phyloP scores from a whole-genome alignment of 768 basidiomycete species.

The Ramaria sp. region DNA sequence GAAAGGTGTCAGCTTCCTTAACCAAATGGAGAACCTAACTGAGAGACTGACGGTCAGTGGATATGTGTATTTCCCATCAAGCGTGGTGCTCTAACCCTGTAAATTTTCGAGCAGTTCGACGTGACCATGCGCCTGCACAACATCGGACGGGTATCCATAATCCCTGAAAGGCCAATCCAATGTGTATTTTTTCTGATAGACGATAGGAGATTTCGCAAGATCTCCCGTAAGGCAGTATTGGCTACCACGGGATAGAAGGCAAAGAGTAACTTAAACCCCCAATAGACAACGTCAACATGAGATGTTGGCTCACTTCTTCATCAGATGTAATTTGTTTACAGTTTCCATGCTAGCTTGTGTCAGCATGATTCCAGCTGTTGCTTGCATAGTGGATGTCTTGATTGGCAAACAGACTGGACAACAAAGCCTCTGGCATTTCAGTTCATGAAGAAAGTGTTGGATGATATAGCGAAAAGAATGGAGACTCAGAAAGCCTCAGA shows the following conservation, averaged over 20 bases:
- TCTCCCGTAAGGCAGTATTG: slow-evolving; percentile 44
- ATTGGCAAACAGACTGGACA: slow-evolving; percentile 93
- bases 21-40: background rate
- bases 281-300: slow-evolving; percentile 78
- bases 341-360: slow-evolving; percentile 90
- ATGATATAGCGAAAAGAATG: no score
- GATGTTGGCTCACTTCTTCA: slow-evolving; percentile 80
- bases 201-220: slow-evolving; percentile 69
- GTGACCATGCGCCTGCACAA: slow-evolving; percentile 72
- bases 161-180: slow-evolving; percentile 88
- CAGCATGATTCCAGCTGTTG: slow-evolving; percentile 89
- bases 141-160: slow-evolving; percentile 83
- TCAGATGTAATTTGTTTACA: slow-evolving; percentile 85
- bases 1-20: slow-evolving; percentile 1
- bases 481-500: no score
- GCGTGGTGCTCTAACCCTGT: slow-evolving; percentile 68
- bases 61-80: slow-evolving; percentile 47
- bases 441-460: no score
- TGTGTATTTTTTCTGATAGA: slow-evolving; percentile 79
- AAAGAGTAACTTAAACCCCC: slow-evolving; percentile 93
- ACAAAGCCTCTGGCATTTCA: slow-evolving; percentile 45
- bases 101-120: slow-evolving; percentile 71
- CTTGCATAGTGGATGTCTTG: slow-evolving; percentile 94
- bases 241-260: slow-evolving; percentile 78
- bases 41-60: slow-evolving; percentile 52